Evolutionary conservation across 1,284 basidiomycete genomes (phyloP).

Genomic region (Trichosporon sp.): DNA sequence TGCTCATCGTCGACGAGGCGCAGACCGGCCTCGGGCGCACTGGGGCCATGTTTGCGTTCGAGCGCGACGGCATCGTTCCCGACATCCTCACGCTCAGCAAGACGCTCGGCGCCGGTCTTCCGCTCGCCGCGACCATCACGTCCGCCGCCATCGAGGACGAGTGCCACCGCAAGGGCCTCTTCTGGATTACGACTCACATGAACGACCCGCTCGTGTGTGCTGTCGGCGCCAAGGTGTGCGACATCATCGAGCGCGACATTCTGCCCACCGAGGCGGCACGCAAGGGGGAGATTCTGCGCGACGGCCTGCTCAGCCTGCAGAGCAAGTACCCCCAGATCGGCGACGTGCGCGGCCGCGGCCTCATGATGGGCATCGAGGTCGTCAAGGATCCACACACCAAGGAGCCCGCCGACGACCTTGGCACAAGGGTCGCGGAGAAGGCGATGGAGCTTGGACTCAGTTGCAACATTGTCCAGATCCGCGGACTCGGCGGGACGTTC

Average conservation of each 20-base stretch:
- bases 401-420: slow-evolving; percentile 43
- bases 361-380: slow-evolving; percentile 79
- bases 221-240: slow-evolving; percentile 65
- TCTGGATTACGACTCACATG: slow-evolving; percentile 39
- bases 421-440: slow-evolving; percentile 51
- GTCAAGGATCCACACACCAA: slow-evolving; percentile 49
- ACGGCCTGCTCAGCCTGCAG: slow-evolving; percentile 36
- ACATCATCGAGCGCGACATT: slow-evolving; percentile 57
- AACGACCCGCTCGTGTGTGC: slow-evolving; percentile 35
- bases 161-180: slow-evolving; percentile 48
- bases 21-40: slow-evolving; percentile 82
- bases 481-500: slow-evolving; percentile 54
- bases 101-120: slow-evolving; percentile 90
- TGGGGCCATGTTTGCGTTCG: slow-evolving; percentile 60
- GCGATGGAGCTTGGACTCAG: slow-evolving; percentile 77
- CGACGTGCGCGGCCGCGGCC: slow-evolving; percentile 70
- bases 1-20: slow-evolving; percentile 77
- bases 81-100: slow-evolving; percentile 85
- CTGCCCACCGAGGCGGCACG: slow-evolving; percentile 22
- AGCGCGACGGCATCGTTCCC: slow-evolving; percentile 72
- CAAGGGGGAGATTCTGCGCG: slow-evolving; percentile 55
- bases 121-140: slow-evolving; percentile 74
- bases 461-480: slow-evolving; percentile 49
- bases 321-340: slow-evolving; percentile 58
- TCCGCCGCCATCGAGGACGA: slow-evolving; percentile 57